These are phyloP conservation scores for Rubia yunnanensis DNA, from an alignment of 257 asterid species.

Conservation along the genomic window DNA sequence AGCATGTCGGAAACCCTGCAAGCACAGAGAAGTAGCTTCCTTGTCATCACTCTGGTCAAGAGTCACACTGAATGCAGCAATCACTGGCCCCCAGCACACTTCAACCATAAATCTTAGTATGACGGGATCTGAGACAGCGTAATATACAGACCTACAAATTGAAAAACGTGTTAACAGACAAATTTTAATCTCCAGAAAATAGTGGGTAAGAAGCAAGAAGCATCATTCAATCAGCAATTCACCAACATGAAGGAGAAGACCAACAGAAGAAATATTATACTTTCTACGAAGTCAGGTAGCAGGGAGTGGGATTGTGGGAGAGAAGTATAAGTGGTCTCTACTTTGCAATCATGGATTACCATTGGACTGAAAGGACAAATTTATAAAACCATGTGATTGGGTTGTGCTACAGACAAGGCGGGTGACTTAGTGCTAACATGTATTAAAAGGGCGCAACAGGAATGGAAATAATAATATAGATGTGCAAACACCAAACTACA, in stretches of 20 bases:
- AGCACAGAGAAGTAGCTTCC: conserved; percentile 82
- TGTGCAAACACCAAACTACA: neutral
- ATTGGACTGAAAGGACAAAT: neutral
- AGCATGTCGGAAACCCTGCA: conserved; percentile 89
- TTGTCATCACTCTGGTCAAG: conserved; percentile 96
- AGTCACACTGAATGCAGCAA: conserved; percentile 97
- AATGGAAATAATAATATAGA: neutral
- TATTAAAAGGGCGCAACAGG: neutral
- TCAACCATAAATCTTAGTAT: conserved; percentile 94
- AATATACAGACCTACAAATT: conserved; percentile 59
- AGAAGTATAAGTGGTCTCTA: neutral
- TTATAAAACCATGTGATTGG: neutral
- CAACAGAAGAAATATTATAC: neutral
- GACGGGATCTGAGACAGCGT: conserved; percentile 80
- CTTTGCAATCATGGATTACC: neutral
- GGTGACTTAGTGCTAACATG: neutral
- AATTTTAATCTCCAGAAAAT: neutral
- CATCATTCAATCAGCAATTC: neutral
- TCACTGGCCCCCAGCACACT: conserved; percentile 99
- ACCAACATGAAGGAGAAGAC: neutral
- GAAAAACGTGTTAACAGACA: conserved; percentile 9
- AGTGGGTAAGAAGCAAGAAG: neutral
- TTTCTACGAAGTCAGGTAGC: neutral
- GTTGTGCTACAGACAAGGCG: too few species aligned
- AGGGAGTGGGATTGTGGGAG: neutral